Evolutionary conservation across 1,139 yeast genomes (phyloP).

Genomic region (Hemisphaericaspora xylanilytica): DNA sequence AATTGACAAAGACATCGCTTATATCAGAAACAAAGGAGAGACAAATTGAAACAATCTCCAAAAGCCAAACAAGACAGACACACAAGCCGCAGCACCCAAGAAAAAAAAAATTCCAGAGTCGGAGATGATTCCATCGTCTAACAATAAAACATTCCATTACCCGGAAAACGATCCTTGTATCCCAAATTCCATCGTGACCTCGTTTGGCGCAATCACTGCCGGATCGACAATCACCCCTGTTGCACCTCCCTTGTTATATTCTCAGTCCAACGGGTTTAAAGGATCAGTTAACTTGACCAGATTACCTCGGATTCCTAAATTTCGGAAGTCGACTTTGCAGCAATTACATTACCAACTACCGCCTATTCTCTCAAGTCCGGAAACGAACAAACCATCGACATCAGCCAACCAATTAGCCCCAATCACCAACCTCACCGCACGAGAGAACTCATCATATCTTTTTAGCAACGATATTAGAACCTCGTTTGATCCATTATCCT

Average conservation of each 20-base stretch:
- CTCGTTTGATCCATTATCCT: not conserved
- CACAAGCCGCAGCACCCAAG: not conserved
- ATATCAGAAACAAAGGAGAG: too few relatives aligned
- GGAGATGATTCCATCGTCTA: constrained; percentile 1
- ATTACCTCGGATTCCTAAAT: not conserved
- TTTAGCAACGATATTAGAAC: not conserved
- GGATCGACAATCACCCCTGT: not conserved
- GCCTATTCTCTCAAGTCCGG: not conserved
- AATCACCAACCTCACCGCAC: not conserved
- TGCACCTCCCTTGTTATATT: not conserved
- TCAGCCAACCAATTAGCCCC: not conserved
- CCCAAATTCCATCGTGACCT: not conserved
- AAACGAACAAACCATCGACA: not conserved
- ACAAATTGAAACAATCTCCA: too few relatives aligned
- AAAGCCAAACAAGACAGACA: too few relatives aligned
- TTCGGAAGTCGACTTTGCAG: not conserved
- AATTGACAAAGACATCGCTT: too few relatives aligned
- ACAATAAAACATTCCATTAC: not conserved
- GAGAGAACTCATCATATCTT: not conserved
- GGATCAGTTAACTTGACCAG: not conserved
- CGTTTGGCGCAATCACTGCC: not conserved
- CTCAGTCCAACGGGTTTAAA: not conserved
- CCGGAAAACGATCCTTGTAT: not conserved
- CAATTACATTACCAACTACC: constrained; percentile 1
- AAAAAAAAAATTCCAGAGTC: too few relatives aligned